A percentile compares a stretch with the other conserved stretches of the same genome.
Conservation (phyloP, 148 eudicot species). For the Rhododendron mucronatum region DNA sequence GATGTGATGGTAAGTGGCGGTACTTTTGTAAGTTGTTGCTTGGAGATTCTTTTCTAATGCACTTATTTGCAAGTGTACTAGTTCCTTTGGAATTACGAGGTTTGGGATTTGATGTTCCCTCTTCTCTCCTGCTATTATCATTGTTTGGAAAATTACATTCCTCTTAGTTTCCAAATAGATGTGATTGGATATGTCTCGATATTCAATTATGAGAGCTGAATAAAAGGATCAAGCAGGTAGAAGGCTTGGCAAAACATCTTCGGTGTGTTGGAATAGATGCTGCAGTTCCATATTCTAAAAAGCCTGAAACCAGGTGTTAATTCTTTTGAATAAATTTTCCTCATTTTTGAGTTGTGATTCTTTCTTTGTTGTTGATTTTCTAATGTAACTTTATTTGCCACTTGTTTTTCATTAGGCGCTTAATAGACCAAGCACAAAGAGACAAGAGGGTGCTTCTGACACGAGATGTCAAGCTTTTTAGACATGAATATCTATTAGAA, state of each 20-base stretch:
- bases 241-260: constrained; percentile 91
- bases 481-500: constrained; percentile 68
- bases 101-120: neutral
- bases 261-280: constrained; percentile 96
- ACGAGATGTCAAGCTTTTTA: constrained; percentile 84
- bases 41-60: neutral
- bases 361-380: neutral
- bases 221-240: constrained; percentile 45
- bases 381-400: neutral
- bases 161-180: neutral
- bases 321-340: neutral
- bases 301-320: constrained; percentile 73
- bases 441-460: constrained; percentile 92
- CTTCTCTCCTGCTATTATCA: neutral
- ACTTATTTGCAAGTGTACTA: neutral
- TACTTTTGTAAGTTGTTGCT: neutral
- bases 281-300: constrained; percentile 68
- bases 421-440: constrained; percentile 72
- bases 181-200: neutral
- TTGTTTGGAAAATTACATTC: neutral
- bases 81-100: neutral
- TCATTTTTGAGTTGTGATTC: neutral
- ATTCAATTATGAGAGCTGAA: neutral
- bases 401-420: constrained; percentile 46
- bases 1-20: constrained; percentile 79